Conservation (phyloP, 75 land plant genomes). For the Isoetes taiwanensis region DNA sequence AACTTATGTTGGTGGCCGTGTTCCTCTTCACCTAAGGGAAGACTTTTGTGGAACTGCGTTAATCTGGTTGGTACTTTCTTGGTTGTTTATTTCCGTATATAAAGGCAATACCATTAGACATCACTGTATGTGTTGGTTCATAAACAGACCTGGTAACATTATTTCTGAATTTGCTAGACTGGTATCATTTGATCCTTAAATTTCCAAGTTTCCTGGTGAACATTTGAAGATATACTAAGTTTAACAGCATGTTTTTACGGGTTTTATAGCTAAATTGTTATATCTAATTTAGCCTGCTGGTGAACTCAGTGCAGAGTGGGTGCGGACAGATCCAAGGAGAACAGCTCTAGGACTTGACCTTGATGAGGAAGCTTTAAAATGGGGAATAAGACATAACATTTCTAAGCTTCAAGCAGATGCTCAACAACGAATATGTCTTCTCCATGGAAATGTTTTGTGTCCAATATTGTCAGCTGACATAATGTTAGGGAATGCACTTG, state of each 20-base stretch:
- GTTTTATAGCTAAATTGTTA: too few species aligned
- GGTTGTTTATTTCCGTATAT: background rate
- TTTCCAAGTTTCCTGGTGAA: too few species aligned
- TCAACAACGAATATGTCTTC: conserved; percentile 39
- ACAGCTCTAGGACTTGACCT: conserved; percentile 60
- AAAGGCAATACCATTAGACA: too few species aligned
- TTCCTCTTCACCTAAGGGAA: conserved; percentile 69
- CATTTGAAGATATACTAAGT: too few species aligned
- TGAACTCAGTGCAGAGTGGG: conserved; percentile 85
- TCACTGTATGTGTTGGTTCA: too few species aligned
- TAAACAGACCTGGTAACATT: too few species aligned
- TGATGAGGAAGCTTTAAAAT: conserved; percentile 43
- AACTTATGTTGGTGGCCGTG: conserved; percentile 68
- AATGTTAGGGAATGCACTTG: too few species aligned
- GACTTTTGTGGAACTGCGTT: conserved; percentile 90
- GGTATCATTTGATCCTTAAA: too few species aligned
- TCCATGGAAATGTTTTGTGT: conserved; percentile 66
- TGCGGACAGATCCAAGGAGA: conserved; percentile 45
- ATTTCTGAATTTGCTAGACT: too few species aligned
- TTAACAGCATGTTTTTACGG: too few species aligned
- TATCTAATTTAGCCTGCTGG: too few species aligned
- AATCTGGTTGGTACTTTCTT: conserved; percentile 39
- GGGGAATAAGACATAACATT: conserved; percentile 59
- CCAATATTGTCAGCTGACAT: too few species aligned
- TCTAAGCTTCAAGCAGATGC: conserved; percentile 38